These are phyloP conservation scores for Botryotinia globosa DNA, from an alignment of 2,329 filamentous ascomycete genomes.

Conservation along the genomic window DNA sequence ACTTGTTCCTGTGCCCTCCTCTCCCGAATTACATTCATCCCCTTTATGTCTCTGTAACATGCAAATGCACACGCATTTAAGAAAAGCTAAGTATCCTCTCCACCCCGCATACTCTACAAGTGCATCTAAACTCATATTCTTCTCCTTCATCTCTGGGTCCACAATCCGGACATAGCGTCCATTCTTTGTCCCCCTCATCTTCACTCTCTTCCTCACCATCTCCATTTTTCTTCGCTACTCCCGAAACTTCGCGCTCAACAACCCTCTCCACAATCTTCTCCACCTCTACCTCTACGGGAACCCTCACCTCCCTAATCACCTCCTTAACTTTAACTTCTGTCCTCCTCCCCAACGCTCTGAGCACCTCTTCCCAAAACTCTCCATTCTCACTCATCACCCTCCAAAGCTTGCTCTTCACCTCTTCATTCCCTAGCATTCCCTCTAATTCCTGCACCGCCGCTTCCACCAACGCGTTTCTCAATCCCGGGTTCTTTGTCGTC, in stretches of 20 bases:
- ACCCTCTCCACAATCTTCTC: constrained; percentile 18
- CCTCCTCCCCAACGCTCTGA: constrained; percentile 17
- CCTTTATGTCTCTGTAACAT: not conserved
- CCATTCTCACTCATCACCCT: constrained; percentile 19
- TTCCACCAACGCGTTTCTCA: constrained; percentile 26
- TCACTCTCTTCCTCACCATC: constrained; percentile 18
- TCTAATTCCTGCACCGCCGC: constrained; percentile 27
- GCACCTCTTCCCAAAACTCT: constrained; percentile 30
- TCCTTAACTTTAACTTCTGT: constrained; percentile 8
- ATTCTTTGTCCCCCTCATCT: constrained; percentile 6
- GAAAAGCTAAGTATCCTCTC: constrained; percentile 36
- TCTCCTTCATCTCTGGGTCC: constrained; percentile 25
- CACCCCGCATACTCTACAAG: constrained; percentile 26
- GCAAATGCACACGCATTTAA: not conserved
- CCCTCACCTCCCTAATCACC: constrained; percentile 25
- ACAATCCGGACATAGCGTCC: constrained; percentile 28
- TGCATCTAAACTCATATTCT: constrained; percentile 22
- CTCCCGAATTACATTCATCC: not conserved
- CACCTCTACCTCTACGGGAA: constrained; percentile 30
- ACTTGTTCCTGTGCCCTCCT: not conserved
- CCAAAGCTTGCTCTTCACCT: constrained; percentile 20
- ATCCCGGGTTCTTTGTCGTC: constrained; percentile 1
- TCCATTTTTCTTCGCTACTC: not conserved
- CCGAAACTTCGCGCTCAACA: constrained; percentile 1
- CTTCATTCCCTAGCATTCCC: constrained; percentile 21